Conservation (phyloP, 306 rosid genomes). For the Fagus crenata region DNA sequence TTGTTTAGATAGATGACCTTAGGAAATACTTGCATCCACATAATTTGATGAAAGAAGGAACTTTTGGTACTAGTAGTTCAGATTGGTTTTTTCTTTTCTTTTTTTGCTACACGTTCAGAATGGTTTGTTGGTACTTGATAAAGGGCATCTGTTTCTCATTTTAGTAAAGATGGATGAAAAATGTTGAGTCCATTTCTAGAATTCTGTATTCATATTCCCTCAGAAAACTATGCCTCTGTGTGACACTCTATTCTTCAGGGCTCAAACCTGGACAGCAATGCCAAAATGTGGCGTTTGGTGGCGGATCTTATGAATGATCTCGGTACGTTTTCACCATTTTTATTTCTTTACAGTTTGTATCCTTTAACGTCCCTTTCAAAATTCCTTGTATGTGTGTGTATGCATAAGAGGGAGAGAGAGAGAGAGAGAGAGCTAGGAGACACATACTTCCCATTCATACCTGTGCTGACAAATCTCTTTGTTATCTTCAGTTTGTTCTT, state of each 20-base stretch:
- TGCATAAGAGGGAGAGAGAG: not conserved
- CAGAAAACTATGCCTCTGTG: constrained; percentile 9
- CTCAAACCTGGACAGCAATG: constrained; percentile 93
- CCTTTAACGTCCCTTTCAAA: constrained; percentile 8
- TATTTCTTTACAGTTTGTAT: constrained; percentile 17
- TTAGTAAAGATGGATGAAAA: constrained; percentile 1
- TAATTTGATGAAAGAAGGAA: not conserved
- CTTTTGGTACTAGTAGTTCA: constrained; percentile 7
- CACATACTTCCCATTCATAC: not conserved
- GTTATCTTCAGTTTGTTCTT: not conserved
- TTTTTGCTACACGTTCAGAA: not conserved
- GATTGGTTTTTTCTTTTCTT: not conserved
- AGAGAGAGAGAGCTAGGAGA: not conserved
- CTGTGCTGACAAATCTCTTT: not conserved
- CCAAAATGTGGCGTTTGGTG: constrained; percentile 96
- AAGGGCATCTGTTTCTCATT: not conserved
- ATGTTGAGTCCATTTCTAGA: constrained; percentile 20
- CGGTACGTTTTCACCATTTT: constrained; percentile 48
- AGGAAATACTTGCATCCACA: not conserved
- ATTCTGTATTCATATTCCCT: constrained; percentile 13
- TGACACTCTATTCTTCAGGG: constrained; percentile 58
- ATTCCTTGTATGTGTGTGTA: not conserved
- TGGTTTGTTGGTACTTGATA: constrained; percentile 11
- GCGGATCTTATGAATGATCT: constrained; percentile 98
- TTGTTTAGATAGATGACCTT: not conserved